phyloP scores from a whole-genome alignment of 1,139 yeast genomes.

The Hyphopichia buzzinii region DNA sequence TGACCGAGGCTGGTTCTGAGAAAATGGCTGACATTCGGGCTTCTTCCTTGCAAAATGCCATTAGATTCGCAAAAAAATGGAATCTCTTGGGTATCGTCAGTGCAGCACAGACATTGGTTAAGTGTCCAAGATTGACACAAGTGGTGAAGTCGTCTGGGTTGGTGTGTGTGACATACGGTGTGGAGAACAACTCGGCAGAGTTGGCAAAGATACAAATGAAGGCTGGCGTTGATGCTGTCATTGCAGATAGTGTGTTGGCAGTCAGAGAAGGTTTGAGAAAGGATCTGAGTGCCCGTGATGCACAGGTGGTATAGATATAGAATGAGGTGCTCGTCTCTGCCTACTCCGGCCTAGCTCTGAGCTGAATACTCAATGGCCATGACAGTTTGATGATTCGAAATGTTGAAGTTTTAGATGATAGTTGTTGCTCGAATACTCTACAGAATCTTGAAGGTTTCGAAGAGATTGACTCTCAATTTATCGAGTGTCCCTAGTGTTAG shows the following conservation, averaged over 20 bases:
- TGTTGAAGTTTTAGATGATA: too few species aligned
- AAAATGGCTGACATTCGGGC: slow-evolving; percentile 89
- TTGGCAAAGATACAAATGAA: slow-evolving; percentile 83
- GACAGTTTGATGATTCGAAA: too few species aligned
- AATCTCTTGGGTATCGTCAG: slow-evolving; percentile 88
- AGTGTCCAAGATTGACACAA: slow-evolving; percentile 84
- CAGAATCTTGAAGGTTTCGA: too few species aligned
- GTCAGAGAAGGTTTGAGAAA: slow-evolving; percentile 77
- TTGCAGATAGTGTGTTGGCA: slow-evolving; percentile 91
- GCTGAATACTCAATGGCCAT: too few species aligned
- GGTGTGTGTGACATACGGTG: slow-evolving; percentile 92
- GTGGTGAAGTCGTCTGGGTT: slow-evolving; percentile 88
- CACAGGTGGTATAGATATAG: too few species aligned
- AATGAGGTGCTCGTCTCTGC: too few species aligned
- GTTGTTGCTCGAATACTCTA: too few species aligned
- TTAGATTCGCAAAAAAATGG: slow-evolving; percentile 90
- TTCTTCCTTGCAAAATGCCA: slow-evolving; percentile 83
- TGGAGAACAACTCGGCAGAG: slow-evolving; percentile 79
- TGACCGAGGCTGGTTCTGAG: slow-evolving; percentile 85
- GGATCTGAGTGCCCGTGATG: slow-evolving; percentile 19
- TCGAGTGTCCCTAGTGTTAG: too few species aligned
- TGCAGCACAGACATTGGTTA: slow-evolving; percentile 80
- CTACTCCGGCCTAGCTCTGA: too few species aligned
- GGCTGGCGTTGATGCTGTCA: slow-evolving; percentile 97
- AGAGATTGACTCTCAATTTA: too few species aligned